Conservation (phyloP, 2,329 filamentous ascomycete genomes). For the Waltergamsia citrina region DNA sequence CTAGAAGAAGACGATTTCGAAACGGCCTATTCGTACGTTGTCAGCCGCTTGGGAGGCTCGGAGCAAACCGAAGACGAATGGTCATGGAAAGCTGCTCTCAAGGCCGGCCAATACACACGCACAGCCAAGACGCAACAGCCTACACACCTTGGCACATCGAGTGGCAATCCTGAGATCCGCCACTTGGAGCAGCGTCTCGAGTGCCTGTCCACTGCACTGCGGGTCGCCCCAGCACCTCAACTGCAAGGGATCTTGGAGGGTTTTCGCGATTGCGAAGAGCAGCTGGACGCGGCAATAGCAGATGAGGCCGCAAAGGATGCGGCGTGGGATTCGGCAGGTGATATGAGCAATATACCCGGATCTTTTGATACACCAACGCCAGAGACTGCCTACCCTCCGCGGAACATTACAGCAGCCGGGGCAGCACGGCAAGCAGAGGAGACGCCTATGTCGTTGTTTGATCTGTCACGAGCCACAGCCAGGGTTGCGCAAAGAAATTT, state of each 20-base stretch:
- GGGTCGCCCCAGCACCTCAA: conserved; percentile 60
- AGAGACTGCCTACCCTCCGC: conserved; percentile 14
- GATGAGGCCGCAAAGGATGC: conserved; percentile 59
- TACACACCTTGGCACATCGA: conserved; percentile 51
- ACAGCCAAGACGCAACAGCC: conserved; percentile 42
- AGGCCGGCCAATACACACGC: conserved; percentile 65
- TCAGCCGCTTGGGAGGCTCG: conserved; percentile 50
- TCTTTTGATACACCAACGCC: conserved; percentile 30
- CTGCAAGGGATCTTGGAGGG: conserved; percentile 67
- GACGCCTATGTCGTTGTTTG: conserved; percentile 55
- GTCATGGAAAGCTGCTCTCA: conserved; percentile 70
- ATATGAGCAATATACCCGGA: conserved; percentile 47
- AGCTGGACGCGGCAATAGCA: conserved; percentile 56
- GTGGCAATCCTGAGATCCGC: conserved; percentile 52
- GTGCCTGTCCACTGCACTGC: conserved; percentile 64
- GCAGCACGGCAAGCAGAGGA: conserved; percentile 35
- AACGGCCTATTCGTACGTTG: conserved; percentile 76
- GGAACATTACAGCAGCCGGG: conserved; percentile 22
- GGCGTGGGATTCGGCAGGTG: conserved; percentile 60
- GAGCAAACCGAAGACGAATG: conserved; percentile 44
- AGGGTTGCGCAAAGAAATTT: conserved; percentile 49
- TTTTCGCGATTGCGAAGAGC: conserved; percentile 70
- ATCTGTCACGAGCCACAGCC: conserved; percentile 52
- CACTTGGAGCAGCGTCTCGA: conserved; percentile 76
- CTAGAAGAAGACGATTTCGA: conserved; percentile 73